phyloP scores from a whole-genome alignment of 1,284 basidiomycete genomes.

The Fomitopsis pinicola region DNA sequence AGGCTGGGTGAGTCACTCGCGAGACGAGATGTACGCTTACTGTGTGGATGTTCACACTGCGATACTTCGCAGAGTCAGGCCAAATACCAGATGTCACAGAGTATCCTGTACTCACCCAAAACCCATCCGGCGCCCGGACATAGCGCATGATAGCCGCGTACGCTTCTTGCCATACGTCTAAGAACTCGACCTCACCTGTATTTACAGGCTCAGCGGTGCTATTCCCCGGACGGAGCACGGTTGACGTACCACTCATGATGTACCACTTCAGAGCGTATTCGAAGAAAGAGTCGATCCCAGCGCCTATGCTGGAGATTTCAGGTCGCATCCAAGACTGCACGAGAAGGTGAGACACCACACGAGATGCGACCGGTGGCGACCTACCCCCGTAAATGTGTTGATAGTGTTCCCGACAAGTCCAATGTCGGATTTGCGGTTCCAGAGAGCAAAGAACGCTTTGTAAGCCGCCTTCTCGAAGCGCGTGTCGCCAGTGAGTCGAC shows the following conservation, averaged over 20 bases:
- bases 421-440: constrained; percentile 83
- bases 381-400: constrained; percentile 72
- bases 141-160: constrained; percentile 89
- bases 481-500: constrained; percentile 82
- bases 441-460: constrained; percentile 87
- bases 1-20: background rate
- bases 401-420: constrained; percentile 88
- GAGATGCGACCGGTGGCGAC: constrained; percentile 23
- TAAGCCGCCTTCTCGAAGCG: constrained; percentile 82
- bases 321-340: constrained; percentile 65
- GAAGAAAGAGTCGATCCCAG: constrained; percentile 91
- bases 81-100: background rate
- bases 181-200: constrained; percentile 80
- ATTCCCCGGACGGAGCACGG: background rate
- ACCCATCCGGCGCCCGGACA: constrained; percentile 76
- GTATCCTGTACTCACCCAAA: constrained; percentile 58
- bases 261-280: constrained; percentile 92
- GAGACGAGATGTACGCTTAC: constrained; percentile 9
- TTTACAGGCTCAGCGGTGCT: background rate
- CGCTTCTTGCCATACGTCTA: constrained; percentile 90
- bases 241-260: constrained; percentile 72
- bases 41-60: constrained; percentile 72
- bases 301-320: constrained; percentile 79
- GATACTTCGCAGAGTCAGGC: constrained; percentile 49
- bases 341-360: no score